These are phyloP conservation scores for Rhodotorula glutinis DNA, from an alignment of 1,284 basidiomycete genomes.

Conservation along the genomic window DNA sequence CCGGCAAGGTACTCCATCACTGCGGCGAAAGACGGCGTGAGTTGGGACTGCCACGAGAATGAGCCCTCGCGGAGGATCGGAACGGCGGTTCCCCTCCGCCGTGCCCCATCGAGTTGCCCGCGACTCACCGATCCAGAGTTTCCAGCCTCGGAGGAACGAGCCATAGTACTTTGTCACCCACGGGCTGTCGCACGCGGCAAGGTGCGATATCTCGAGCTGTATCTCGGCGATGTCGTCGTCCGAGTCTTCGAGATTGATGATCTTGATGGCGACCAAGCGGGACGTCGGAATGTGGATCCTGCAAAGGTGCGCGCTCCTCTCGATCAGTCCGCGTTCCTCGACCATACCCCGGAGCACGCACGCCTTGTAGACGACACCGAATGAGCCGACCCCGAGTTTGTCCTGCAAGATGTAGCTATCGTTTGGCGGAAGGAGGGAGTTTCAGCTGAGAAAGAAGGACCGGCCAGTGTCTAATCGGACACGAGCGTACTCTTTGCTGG, in stretches of 20 bases:
- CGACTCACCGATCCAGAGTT: slow-evolving; percentile 75
- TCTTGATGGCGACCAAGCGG: slow-evolving; percentile 95
- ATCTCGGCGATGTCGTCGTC: slow-evolving; percentile 96
- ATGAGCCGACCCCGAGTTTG: slow-evolving; percentile 95
- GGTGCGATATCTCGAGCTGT: slow-evolving; percentile 92
- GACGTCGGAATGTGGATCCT: slow-evolving; percentile 84
- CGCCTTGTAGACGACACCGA: slow-evolving; percentile 83
- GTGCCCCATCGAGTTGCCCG: slow-evolving; percentile 26
- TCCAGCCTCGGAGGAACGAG: slow-evolving; percentile 93
- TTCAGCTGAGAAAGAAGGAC: not conserved
- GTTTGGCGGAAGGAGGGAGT: not conserved
- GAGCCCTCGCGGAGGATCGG: not conserved
- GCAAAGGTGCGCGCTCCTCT: not conserved
- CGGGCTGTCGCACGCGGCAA: slow-evolving; percentile 92
- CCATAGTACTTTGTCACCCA: slow-evolving; percentile 96
- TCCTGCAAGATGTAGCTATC: slow-evolving; percentile 76
- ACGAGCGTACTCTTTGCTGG: slow-evolving; percentile 5
- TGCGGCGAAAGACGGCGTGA: slow-evolving; percentile 8
- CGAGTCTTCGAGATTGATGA: slow-evolving; percentile 72
- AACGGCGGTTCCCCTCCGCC: not conserved
- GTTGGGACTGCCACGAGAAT: not conserved
- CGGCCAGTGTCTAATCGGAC: not conserved
- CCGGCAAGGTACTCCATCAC: slow-evolving; percentile 99
- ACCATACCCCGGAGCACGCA: slow-evolving; percentile 40
- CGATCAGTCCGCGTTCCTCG: not conserved